Evolutionary conservation across 805 yeast species (phyloP).

Genomic region (Isabelozyma rhagii): DNA sequence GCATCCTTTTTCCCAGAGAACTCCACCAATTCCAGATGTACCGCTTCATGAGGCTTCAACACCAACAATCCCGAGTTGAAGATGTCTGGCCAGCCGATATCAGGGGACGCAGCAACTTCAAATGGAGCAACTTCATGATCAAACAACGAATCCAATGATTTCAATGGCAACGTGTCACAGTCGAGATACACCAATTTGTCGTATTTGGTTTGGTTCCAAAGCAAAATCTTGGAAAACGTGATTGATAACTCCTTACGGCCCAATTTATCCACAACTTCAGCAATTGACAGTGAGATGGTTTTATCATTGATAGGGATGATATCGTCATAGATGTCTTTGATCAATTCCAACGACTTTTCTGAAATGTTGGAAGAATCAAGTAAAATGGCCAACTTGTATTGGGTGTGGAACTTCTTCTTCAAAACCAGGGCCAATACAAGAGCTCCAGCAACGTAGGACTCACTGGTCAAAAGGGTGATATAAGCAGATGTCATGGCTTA

Average conservation of each 20-base stretch:
- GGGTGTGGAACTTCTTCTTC: constrained; percentile 12
- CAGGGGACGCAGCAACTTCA: constrained; percentile 23
- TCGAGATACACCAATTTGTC: constrained; percentile 23
- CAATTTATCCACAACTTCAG: constrained; percentile 17
- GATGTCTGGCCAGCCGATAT: constrained; percentile 32
- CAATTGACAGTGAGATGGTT: constrained; percentile 13
- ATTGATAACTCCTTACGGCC: constrained; percentile 23
- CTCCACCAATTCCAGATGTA: constrained; percentile 13
- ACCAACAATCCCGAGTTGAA: constrained; percentile 28
- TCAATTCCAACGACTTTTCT: constrained; percentile 14
- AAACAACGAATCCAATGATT: constrained; percentile 18
- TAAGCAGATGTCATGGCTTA: constrained; percentile 11
- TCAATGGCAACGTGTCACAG: constrained; percentile 24
- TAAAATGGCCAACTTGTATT: constrained; percentile 16
- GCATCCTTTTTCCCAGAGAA: constrained; percentile 6
- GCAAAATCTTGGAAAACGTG: constrained; percentile 23
- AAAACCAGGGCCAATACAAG: constrained; percentile 19
- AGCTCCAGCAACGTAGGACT: constrained; percentile 25
- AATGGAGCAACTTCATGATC: constrained; percentile 5
- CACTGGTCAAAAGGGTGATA: constrained; percentile 24
- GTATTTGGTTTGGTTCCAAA: constrained; percentile 21
- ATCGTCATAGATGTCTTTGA: constrained; percentile 20
- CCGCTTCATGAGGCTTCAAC: constrained; percentile 15
- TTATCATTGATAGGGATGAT: constrained; percentile 19
- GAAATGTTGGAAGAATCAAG: constrained; percentile 11